Base-by-base conservation (phyloP, 306 rosid genomes). In the Pyrus bretschneideri region DNA sequence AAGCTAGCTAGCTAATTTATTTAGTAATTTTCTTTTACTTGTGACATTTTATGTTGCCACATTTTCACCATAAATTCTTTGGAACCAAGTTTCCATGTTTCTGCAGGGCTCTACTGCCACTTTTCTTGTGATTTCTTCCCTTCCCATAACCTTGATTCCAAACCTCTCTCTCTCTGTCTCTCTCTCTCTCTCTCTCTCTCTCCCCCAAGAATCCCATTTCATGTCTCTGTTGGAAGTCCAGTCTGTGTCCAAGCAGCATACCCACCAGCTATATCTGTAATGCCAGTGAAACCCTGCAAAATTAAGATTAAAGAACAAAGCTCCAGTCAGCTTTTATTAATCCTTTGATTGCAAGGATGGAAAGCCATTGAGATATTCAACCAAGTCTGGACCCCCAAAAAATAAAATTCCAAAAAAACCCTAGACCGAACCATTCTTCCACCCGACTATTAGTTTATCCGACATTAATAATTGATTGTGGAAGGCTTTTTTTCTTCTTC, bases 261-360 rank as follows among this genome's bases (percentile, higher is more conserved):
- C 30, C 98, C 98, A 76, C 98, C 97, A 3, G 97, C 96, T 73
- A 94, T 85, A 81, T 95, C 96, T 51, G 96, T 95, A 46, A 92
- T 77, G 76, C 91, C 89, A 42, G 78, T 79, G 64, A 82, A 95
- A 51, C 97, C 98, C 98, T 92, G 83, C 84, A 75, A 4, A 25
- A 46, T 15, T 23, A 25, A 57, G 21, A 17, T 51, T 18, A 51
- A 51, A 15, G 21, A 51, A 51, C 21, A 70, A 45, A 58, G 22
- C 23, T 55, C 29, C 60, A 4, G 13, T 80, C 70, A 67, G 45
- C 27, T 51, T 51, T 59, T 68, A n/a, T 11, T 49, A 59, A 5
- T 15, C 17, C 55, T 49, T 49, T 49, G 21, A 73, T 1, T 0
- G 51, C 13, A n/a, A 31, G 33, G 9, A 23, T 15, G 52, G 6